These are phyloP conservation scores for Candida frijolesensis DNA, from an alignment of 1,139 yeast species.

Conservation along the genomic window DNA sequence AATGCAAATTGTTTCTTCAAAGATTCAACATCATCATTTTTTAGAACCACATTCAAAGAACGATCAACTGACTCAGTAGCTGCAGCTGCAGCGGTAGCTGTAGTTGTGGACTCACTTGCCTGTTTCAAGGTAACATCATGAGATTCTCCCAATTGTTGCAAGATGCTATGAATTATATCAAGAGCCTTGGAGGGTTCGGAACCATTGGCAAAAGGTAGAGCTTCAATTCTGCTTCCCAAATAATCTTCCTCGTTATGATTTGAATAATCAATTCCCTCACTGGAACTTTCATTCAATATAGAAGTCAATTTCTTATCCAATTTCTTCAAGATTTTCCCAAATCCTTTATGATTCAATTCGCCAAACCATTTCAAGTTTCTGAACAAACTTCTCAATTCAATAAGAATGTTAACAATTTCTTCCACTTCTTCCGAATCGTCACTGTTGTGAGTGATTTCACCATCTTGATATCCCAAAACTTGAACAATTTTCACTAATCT, in stretches of 20 bases:
- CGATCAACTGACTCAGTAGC: constrained; percentile 6
- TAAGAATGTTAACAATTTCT: constrained; percentile 72
- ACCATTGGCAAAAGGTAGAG: constrained; percentile 79
- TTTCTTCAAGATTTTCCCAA: constrained; percentile 85
- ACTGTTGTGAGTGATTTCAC: constrained; percentile 31
- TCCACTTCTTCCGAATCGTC: constrained; percentile 66
- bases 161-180: constrained; percentile 54
- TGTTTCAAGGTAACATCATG: constrained; percentile 17
- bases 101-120: not conserved
- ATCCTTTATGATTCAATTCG: constrained; percentile 89
- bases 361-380: constrained; percentile 92
- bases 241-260: constrained; percentile 68
- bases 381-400: constrained; percentile 76
- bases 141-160: constrained; percentile 39
- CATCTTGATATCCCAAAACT: constrained; percentile 33
- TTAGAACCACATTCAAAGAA: constrained; percentile 31
- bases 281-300: constrained; percentile 19
- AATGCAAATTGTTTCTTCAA: constrained; percentile 28
- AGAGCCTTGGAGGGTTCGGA: constrained; percentile 57
- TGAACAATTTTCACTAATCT: constrained; percentile 55
- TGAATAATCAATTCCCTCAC: constrained; percentile 34
- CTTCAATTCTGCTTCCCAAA: constrained; percentile 67
- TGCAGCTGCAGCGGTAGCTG: not conserved
- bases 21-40: constrained; percentile 45
- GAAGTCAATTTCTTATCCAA: constrained; percentile 73